A percentile compares a stretch with the other conserved stretches of the same genome.
Evolutionary conservation across 495 filamentous ascomycete species (phyloP).

Genomic region (Tuber umbilicatum): DNA sequence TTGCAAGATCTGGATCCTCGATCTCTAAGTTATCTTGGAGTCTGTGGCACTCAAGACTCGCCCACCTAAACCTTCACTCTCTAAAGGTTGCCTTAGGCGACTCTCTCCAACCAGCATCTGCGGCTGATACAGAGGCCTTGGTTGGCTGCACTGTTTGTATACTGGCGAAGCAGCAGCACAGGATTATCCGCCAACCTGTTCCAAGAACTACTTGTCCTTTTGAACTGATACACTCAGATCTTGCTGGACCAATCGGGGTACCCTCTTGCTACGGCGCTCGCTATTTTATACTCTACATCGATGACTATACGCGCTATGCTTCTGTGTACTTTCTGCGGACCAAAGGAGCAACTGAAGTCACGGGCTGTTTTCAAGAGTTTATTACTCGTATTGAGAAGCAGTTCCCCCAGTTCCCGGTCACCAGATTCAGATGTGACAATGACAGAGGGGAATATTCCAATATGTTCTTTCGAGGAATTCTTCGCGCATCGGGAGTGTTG

Average conservation of each 20-base stretch:
- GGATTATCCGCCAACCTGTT: neutral
- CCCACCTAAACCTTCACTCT: neutral
- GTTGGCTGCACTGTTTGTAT: neutral
- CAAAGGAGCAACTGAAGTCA: neutral
- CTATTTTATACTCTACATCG: constrained; percentile 12
- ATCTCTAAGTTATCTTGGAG: neutral
- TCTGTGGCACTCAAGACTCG: neutral
- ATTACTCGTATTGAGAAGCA: neutral
- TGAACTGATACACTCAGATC: neutral
- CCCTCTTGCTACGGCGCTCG: neutral
- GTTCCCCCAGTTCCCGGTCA: neutral
- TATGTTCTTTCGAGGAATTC: neutral
- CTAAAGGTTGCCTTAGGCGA: neutral
- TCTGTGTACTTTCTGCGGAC: constrained; percentile 7
- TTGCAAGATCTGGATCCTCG: neutral
- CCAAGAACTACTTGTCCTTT: neutral
- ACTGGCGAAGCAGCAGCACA: neutral
- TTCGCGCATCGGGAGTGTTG: neutral
- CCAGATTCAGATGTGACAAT: constrained; percentile 12
- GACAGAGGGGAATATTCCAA: constrained; percentile 11
- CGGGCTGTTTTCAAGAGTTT: neutral
- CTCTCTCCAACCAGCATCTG: neutral
- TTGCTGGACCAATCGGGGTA: neutral
- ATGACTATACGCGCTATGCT: constrained; percentile 1
- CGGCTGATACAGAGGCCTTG: accelerated